A percentile compares a stretch with the other conserved stretches of the same genome.
phyloP scores from a whole-genome alignment of 75 land plant genomes.

The Chamaecyparis obtusa region DNA sequence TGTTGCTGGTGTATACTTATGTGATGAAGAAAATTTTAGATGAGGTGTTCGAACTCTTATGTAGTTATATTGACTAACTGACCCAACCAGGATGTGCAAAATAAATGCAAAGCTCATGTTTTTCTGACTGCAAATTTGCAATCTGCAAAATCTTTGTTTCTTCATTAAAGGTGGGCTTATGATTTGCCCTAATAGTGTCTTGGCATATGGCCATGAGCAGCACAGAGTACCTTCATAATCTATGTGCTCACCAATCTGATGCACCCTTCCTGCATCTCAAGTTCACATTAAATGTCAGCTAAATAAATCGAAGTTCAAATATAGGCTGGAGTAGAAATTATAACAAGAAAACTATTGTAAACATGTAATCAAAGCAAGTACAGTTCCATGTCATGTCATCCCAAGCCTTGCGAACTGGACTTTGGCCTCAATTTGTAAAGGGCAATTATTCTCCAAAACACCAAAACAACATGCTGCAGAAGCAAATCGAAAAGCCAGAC shows the following conservation, averaged over 20 bases:
- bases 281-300: neutral
- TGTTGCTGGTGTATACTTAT: constrained; percentile 93
- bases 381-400: too few species aligned
- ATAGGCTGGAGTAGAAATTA: too few species aligned
- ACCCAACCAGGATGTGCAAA: constrained; percentile 87
- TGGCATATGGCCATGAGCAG: constrained; percentile 95
- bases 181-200: constrained; percentile 88
- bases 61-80: neutral
- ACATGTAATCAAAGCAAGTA: too few species aligned
- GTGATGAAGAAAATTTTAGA: constrained; percentile 95
- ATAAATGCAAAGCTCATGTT: constrained; percentile 66
- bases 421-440: too few species aligned
- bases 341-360: too few species aligned
- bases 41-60: constrained; percentile 19
- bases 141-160: constrained; percentile 48
- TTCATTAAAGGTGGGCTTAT: constrained; percentile 38
- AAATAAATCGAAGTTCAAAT: too few species aligned
- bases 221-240: constrained; percentile 99
- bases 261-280: constrained; percentile 75
- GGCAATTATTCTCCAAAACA: too few species aligned
- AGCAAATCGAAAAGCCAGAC: too few species aligned
- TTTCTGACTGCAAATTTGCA: constrained; percentile 68
- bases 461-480: too few species aligned
- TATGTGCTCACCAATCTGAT: constrained; percentile 97
- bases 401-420: too few species aligned